Conservation (phyloP, 331 rosid species). For the Cydonia oblonga region DNA sequence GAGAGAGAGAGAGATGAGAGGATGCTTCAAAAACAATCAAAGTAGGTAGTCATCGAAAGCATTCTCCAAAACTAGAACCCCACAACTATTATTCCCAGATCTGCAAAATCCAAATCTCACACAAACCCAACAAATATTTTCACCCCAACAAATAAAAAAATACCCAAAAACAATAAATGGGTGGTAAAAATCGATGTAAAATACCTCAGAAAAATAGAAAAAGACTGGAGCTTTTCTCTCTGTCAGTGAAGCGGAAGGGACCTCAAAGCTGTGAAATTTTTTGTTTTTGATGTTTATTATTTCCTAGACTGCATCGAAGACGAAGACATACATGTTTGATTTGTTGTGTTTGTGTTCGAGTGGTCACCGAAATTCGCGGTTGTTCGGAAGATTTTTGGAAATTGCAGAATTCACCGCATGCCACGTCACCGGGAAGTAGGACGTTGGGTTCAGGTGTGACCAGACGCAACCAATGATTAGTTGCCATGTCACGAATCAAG, state of each 20-base stretch:
- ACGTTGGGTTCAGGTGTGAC: not conserved
- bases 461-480: not conserved
- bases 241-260: not conserved
- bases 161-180: not conserved
- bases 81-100: conserved; percentile 20
- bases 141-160: not conserved
- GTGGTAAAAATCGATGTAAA: not conserved
- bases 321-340: not conserved
- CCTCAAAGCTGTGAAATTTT: not conserved
- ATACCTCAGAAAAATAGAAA: not conserved
- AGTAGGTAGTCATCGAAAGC: conserved; percentile 22
- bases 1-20: not conserved
- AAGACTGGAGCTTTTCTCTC: not conserved
- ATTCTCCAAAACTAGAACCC: conserved; percentile 11
- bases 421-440: conserved; percentile 1
- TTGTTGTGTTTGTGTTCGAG: not conserved
- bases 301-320: not conserved
- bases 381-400: not conserved
- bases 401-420: not conserved
- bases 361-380: not conserved
- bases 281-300: not conserved
- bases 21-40: conserved; percentile 36
- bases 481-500: not conserved
- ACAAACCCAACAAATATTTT: not conserved
- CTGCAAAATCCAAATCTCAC: conserved; percentile 31